Conservation (phyloP, 495 filamentous ascomycete species). For the Penicillium diatomitis region DNA sequence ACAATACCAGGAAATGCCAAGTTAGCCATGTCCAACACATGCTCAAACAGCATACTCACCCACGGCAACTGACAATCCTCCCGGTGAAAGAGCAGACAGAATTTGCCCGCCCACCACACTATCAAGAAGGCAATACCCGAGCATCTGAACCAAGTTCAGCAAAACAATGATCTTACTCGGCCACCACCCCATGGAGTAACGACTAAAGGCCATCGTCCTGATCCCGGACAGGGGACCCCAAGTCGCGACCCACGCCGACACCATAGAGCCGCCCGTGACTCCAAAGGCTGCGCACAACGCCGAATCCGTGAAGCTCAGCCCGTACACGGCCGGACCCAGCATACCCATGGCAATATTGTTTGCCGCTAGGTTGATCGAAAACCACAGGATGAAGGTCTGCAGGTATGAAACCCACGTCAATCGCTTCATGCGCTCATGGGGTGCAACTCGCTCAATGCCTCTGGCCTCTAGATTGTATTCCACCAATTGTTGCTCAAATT, state of each 20-base stretch:
- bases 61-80: slow-evolving; percentile 55
- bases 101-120: slow-evolving; percentile 68
- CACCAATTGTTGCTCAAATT: slow-evolving; percentile 35
- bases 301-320: slow-evolving; percentile 57
- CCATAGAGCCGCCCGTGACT: slow-evolving; percentile 45
- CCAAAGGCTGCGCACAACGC: slow-evolving; percentile 60
- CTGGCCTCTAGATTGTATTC: slow-evolving; percentile 58
- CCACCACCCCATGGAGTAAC: slow-evolving; percentile 76
- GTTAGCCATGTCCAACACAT: neutral
- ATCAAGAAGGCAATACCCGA: slow-evolving; percentile 64
- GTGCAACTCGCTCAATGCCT: slow-evolving; percentile 62
- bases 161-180: slow-evolving; percentile 65
- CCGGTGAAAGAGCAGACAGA: slow-evolving; percentile 57
- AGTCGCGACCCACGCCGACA: slow-evolving; percentile 59
- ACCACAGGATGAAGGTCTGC: slow-evolving; percentile 61
- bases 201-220: slow-evolving; percentile 60
- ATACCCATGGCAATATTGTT: slow-evolving; percentile 71
- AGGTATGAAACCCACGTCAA: slow-evolving; percentile 49
- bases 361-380: slow-evolving; percentile 65
- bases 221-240: slow-evolving; percentile 65
- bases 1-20: neutral
- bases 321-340: slow-evolving; percentile 61
- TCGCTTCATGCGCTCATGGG: slow-evolving; percentile 46
- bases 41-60: slow-evolving; percentile 22
- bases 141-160: slow-evolving; percentile 61